These are phyloP conservation scores for Wallacemonas sp. DNA, from an alignment of 208 protist genomes.

Conservation along the genomic window DNA sequence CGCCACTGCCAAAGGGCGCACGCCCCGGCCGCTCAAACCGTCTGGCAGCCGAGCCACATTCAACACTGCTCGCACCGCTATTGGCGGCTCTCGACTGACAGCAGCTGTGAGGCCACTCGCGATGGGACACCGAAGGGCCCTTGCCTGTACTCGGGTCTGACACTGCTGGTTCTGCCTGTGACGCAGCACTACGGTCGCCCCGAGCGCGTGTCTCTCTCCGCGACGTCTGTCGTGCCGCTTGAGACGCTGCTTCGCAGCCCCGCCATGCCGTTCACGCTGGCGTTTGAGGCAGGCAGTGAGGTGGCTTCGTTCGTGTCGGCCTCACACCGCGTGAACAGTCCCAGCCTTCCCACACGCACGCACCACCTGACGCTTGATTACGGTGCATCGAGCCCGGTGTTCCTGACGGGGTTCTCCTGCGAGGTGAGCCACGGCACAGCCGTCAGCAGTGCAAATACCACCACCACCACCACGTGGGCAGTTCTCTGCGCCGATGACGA, in stretches of 20 bases:
- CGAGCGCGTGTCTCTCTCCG: not conserved
- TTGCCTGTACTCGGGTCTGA: conserved; percentile 3
- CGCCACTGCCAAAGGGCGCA: conserved; percentile 23
- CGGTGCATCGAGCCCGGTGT: conserved; percentile 12
- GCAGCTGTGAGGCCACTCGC: not conserved
- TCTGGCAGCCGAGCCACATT: conserved; percentile 30
- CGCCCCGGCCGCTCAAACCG: conserved; percentile 19
- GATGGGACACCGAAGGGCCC: not conserved
- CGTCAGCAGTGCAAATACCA: not conserved
- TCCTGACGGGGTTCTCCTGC: conserved; percentile 14
- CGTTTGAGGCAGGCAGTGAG: conserved; percentile 7
- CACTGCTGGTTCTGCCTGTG: not conserved
- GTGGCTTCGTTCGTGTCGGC: not conserved
- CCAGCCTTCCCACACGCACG: conserved; percentile 18
- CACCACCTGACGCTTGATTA: conserved; percentile 17
- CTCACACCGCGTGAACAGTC: not conserved
- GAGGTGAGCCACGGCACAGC: no score
- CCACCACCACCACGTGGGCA: conserved; percentile 3
- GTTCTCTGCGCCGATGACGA: conserved; percentile 48
- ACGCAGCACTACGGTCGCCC: not conserved
- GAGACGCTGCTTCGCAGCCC: conserved; percentile 3
- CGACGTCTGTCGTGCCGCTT: not conserved
- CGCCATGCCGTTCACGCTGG: not conserved
- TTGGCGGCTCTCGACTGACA: conserved; percentile 26
- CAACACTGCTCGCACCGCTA: conserved; percentile 26